Evolutionary conservation across 495 filamentous ascomycete genomes (phyloP).

Genomic region (Trichoderma asperelloides): DNA sequence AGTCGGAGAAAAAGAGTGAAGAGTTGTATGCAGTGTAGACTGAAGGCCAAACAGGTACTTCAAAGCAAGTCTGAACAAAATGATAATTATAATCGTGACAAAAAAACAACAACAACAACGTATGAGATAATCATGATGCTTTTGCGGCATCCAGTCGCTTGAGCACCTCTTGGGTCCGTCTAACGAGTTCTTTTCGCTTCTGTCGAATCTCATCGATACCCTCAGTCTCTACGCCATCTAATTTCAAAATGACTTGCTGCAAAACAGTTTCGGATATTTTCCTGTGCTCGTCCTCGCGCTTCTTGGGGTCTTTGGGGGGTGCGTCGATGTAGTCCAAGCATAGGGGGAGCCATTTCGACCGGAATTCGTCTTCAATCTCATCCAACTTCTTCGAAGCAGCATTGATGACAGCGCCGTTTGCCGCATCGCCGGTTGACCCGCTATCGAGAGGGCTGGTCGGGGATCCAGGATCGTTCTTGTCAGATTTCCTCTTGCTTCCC

Average conservation of each 20-base stretch:
- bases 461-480: conserved; percentile 18
- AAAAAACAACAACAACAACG: neutral
- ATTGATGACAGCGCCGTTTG: conserved; percentile 6
- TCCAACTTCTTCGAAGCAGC: conserved; percentile 62
- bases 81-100: neutral
- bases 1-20: neutral
- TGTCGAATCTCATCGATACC: conserved; percentile 54
- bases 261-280: conserved; percentile 76
- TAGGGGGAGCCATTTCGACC: conserved; percentile 54
- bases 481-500: conserved; percentile 35
- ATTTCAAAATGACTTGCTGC: conserved; percentile 72
- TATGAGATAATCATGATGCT: neutral
- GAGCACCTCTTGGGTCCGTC: conserved; percentile 58
- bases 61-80: neutral
- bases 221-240: conserved; percentile 72
- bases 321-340: conserved; percentile 53
- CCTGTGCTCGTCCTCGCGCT: conserved; percentile 67
- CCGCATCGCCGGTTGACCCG: conserved; percentile 25
- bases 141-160: conserved; percentile 48
- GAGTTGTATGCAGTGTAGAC: neutral
- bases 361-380: conserved; percentile 56
- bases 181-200: conserved; percentile 66
- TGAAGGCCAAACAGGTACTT: neutral
- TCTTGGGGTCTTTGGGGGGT: conserved; percentile 63
- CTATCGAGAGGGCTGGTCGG: conserved; percentile 30